Evolutionary conservation across 2,329 filamentous ascomycete species (phyloP), one percentile per base, ranked within the genome.

Genomic region (Ophiostoma australiae): DNA sequence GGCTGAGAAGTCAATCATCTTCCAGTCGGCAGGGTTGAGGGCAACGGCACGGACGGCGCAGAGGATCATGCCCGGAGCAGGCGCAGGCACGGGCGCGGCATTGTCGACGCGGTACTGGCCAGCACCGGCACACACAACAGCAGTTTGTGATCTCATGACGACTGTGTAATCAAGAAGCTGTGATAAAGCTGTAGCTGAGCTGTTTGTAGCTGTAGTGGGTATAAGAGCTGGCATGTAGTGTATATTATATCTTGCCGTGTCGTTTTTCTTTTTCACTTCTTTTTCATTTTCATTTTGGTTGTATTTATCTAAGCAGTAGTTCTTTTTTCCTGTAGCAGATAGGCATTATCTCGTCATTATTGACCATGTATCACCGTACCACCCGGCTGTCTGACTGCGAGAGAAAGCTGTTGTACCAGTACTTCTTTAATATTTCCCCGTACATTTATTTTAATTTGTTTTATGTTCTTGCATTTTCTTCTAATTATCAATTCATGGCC

Each of bases 21-120:
- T 79, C 35, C 73, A 73, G 71, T 80, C 78, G 55, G 72, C 73
- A 3, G 78, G 78, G 72, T 79, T 80, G 39, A 80, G 69, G 13
- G 76, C 78, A 1, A 79, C 76, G 1, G 77, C 75, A 61, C 69
- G 67, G 37, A 72, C 71, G 6, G 69, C 69, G 11, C 69, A 71
- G 41, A 72, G 63, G 31, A 72, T 20, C 69, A 68, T 71, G 33
- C 71, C 71, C 10, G 69, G 67, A 8, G 39, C 69, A 3, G 67
- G 67, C 20, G 68, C 52, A 23, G 44, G 67, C 20, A 72, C 69
- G 44, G 52, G 67, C 27, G 71, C 71, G 67, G 35, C 67, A 31
- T 31, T 20, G 31, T 67, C 71, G 48, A 72, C 67, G 17, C 67
- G 67, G 69, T 72, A 72, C 37, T 68, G 69, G 48, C 71, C 71